Evolutionary conservation across 495 filamentous ascomycete species (phyloP).

Genomic region (Penicillium odoratum): DNA sequence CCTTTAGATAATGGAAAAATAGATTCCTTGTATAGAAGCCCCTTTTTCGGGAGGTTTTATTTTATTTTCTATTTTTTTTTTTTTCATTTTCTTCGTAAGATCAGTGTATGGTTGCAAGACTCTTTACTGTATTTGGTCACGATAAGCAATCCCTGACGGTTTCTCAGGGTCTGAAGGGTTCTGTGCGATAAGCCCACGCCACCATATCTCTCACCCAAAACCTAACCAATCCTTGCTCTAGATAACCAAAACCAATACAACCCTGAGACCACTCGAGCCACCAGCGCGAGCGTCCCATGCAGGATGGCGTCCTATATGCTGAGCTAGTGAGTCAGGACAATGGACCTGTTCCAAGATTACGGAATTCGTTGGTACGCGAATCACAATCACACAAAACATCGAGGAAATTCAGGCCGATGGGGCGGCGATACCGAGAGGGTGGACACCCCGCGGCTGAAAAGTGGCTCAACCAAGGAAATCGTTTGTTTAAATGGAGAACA

Average conservation of each 20-base stretch:
- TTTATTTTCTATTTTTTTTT: no score
- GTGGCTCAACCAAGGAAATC: neutral
- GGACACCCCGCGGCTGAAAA: neutral
- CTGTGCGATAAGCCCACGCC: neutral
- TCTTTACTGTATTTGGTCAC: neutral
- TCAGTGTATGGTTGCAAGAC: neutral
- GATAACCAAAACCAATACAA: neutral
- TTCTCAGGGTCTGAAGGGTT: neutral
- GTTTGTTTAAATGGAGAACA: neutral
- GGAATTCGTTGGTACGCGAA: no score
- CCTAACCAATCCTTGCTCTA: neutral
- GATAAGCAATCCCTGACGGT: neutral
- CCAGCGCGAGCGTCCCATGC: neutral
- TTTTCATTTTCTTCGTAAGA: neutral
- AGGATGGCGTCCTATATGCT: neutral
- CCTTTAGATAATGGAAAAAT: constrained; percentile 8
- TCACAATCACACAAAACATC: neutral
- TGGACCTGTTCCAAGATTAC: neutral
- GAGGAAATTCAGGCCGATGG: neutral
- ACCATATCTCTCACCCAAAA: neutral
- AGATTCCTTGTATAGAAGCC: neutral
- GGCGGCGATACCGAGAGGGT: neutral
- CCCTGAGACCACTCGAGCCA: neutral
- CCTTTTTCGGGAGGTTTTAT: neutral
- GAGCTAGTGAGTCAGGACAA: neutral